Evolutionary conservation across 164 flowering plant genomes (phyloP), one percentile per base, ranked within the genome.

Genomic region (Amborella trichopoda): DNA sequence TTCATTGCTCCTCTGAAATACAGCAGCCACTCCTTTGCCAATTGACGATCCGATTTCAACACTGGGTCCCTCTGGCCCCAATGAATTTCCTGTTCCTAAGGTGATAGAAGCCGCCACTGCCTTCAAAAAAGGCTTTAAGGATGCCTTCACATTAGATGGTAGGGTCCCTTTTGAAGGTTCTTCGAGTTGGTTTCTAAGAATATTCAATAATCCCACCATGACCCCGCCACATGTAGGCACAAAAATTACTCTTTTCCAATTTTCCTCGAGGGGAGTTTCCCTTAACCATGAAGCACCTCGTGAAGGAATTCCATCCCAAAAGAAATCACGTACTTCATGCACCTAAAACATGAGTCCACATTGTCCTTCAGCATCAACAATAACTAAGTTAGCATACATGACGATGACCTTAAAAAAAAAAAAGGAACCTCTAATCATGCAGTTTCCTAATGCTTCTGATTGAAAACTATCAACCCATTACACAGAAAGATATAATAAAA

Each of bases 11-110:
- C 36, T 72, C 18, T 66, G 72, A 36, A 73, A 66, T 30, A 79
- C 23, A 55, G 51, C 14, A 50, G 71, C 73, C 28, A 83, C 49
- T 8, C 89, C 94, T 66, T 77, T 81, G 25, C 76, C 95, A 18
- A 90, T 64, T 43, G 95, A 83, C 26, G 86, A 52, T 36, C 98
- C 95, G 30, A 90, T 90, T 53, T 90, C 98, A 10, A 90, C 95
- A 60, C 95, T 83, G 17, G 95, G 98, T 61, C 98, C 98, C 68
- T 90, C 98, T 25, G 98, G 95, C 6, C 98, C 95, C 62, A 90
- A 61, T 2, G 95, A 86, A 67, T 83, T 86, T 13, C 94, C 98
- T 1, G 98, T 86, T 46, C 95, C 95, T 20, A 90, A 77, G 11
- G 95, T 90, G 23, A 81, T 41, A 54, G 83, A 73, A 55, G 94